phyloP scores from a whole-genome alignment of 805 yeast genomes.

The Myxozyma geophila region DNA sequence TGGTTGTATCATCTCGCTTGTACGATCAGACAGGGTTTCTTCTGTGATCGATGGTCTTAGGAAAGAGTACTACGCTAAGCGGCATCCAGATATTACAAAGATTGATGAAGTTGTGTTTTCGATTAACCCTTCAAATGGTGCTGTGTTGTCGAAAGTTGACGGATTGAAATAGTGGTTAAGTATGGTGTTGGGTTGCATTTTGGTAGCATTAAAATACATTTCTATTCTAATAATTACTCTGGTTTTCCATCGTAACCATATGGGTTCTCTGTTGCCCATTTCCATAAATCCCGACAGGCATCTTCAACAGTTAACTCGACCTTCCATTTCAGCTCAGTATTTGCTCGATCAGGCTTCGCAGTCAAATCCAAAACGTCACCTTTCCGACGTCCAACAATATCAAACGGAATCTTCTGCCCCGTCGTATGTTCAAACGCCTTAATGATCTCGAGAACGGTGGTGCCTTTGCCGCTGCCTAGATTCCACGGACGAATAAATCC shows the following conservation, averaged over 20 bases:
- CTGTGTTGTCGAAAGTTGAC: conserved; percentile 11
- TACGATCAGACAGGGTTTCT: conserved; percentile 39
- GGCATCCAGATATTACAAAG: conserved; percentile 19
- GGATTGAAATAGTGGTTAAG: conserved; percentile 6
- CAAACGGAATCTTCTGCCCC: conserved; percentile 66
- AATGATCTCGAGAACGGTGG: conserved; percentile 74
- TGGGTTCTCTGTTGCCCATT: conserved; percentile 74
- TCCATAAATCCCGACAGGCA: conserved; percentile 77
- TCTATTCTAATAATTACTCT: neutral
- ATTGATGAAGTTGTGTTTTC: conserved; percentile 20
- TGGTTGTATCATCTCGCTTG: conserved; percentile 71
- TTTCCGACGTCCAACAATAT: conserved; percentile 66
- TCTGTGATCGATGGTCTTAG: conserved; percentile 20
- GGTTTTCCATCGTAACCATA: conserved; percentile 52
- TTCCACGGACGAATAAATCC: conserved; percentile 80
- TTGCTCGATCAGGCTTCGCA: conserved; percentile 71
- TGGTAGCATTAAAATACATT: neutral
- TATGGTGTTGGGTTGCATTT: conserved; percentile 15
- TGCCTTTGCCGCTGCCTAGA: conserved; percentile 80
- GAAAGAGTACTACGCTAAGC: conserved; percentile 17
- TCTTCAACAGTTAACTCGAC: conserved; percentile 60
- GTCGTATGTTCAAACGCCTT: conserved; percentile 67
- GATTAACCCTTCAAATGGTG: conserved; percentile 26
- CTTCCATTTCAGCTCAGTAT: conserved; percentile 66
- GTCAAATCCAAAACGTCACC: conserved; percentile 81